phyloP scores from a whole-genome alignment of 768 basidiomycete genomes.

The Boletus barrowsii region DNA sequence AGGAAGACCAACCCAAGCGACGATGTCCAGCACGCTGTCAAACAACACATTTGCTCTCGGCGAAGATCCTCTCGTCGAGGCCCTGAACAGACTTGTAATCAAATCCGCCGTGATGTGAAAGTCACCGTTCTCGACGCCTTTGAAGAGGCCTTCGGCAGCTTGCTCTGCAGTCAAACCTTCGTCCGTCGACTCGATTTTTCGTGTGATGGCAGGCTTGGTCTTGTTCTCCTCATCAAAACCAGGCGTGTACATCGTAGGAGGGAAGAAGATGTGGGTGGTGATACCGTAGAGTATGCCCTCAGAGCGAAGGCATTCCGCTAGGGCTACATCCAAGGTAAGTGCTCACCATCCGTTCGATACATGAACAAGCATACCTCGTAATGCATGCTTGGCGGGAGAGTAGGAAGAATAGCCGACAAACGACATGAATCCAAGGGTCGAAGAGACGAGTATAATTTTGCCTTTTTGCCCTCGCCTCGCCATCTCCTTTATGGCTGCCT shows the following conservation, averaged over 20 bases:
- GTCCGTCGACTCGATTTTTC: constrained; percentile 75
- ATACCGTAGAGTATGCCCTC: constrained; percentile 79
- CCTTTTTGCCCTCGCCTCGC: constrained; percentile 53
- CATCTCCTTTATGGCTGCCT: constrained; percentile 71
- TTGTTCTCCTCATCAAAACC: constrained; percentile 75
- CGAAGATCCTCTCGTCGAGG: constrained; percentile 57
- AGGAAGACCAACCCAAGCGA: constrained; percentile 41
- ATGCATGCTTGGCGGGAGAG: constrained; percentile 80
- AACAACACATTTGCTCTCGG: constrained; percentile 58
- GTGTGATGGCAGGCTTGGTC: constrained; percentile 71
- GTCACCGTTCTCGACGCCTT: constrained; percentile 68
- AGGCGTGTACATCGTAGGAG: constrained; percentile 74
- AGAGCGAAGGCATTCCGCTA: constrained; percentile 79
- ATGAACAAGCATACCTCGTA: constrained; percentile 55
- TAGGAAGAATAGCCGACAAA: constrained; percentile 80
- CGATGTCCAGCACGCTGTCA: constrained; percentile 44
- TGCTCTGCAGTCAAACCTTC: constrained; percentile 59
- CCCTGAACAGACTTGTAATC: constrained; percentile 63
- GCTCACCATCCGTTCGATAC: not conserved
- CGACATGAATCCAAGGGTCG: constrained; percentile 69
- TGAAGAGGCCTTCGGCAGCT: constrained; percentile 56
- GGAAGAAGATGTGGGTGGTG: constrained; percentile 77
- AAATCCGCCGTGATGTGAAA: constrained; percentile 76
- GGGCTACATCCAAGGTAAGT: constrained; percentile 41
- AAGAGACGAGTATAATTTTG: constrained; percentile 76